Evolutionary conservation across 2,329 filamentous ascomycete species (phyloP), one percentile per base, ranked within the genome.

Genomic region (Diaporthe ampelina): DNA sequence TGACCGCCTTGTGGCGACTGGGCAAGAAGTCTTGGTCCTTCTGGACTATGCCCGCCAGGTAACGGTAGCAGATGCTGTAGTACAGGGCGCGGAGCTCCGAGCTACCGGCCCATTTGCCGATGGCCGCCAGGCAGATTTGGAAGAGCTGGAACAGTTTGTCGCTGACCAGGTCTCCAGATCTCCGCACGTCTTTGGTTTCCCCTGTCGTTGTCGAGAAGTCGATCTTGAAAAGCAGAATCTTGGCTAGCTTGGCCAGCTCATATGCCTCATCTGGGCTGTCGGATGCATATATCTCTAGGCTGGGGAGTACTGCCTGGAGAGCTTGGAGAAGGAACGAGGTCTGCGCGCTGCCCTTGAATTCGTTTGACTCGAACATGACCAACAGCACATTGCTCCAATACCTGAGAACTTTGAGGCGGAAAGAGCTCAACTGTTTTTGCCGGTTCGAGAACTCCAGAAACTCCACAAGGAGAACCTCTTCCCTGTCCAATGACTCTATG

Each of bases 81-180:
- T 97, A 96, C 29, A 94, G 89, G 74, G 97, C 92, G 68, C 97
- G 92, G 52, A 99, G 86, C 72, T 91, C 88, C 21, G 94, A 86
- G 70, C 90, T 92, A 6, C 93, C 92, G 1, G 92, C 89, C 80
- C 94, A 92, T 76, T 93, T 92, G 77, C 92, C 91, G 72, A 97
- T 93, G 7, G 95, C 94, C 78, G 92, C 90, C 19, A 98, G 87
- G 76, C 94, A 95, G 52, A 95, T 91, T 76, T 97, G 94, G 87
- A 99, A 98, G 5, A 98, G 89, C 80, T 98, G 94, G 80, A 95
- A 95, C 0, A 98, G 88, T 80, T 97, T 94, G 81, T 98, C 96
- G 80, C 95, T 94, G 45, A 97, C 91, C 35, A 96, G 88, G 81
- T 95, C 94, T 48, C 93, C 90, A 72, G 90, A 86, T 5, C 85